Percentiles rank a stretch among this genome's conserved stretches.
These are phyloP conservation scores for Collybiopsis luxurians DNA, from an alignment of 768 basidiomycete genomes.

Conservation along the genomic window DNA sequence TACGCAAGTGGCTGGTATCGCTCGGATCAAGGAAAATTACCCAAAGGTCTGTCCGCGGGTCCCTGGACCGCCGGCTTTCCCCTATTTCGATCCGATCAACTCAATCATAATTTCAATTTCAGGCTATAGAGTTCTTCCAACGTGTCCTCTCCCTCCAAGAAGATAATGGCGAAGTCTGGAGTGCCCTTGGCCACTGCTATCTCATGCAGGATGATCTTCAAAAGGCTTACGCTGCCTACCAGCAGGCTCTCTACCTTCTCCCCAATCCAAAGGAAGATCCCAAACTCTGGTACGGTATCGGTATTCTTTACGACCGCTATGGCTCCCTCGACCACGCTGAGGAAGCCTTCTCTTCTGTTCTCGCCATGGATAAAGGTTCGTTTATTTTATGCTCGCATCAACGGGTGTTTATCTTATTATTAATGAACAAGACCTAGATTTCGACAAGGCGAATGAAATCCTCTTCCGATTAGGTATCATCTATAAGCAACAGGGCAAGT, in stretches of 20 bases:
- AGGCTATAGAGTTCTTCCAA: conserved; percentile 97
- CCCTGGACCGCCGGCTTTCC: conserved; percentile 18
- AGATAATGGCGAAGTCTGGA: conserved; percentile 99
- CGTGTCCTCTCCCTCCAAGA: conserved; percentile 86
- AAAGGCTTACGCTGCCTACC: conserved; percentile 97
- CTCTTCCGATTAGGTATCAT: conserved; percentile 98
- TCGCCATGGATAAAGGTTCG: conserved; percentile 95
- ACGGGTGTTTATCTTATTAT: conserved; percentile 12
- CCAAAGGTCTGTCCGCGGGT: conserved; percentile 63
- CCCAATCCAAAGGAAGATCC: conserved; percentile 99
- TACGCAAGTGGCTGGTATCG: conserved; percentile 93
- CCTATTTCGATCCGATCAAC: conserved; percentile 29
- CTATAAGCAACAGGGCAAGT: conserved; percentile 98
- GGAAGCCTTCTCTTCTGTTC: conserved; percentile 94
- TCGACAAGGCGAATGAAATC: conserved; percentile 98
- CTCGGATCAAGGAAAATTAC: conserved; percentile 97
- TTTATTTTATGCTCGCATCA: conserved; percentile 17
- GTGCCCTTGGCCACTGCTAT: conserved; percentile 94
- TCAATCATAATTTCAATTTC: conserved; percentile 22
- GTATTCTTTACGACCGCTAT: conserved; percentile 97
- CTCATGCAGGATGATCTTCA: conserved; percentile 99
- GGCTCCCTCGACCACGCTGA: conserved; percentile 98
- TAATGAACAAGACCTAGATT: conserved; percentile 60
- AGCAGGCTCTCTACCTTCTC: conserved; percentile 94
- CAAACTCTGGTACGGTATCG: conserved; percentile 99